phyloP scores from a whole-genome alignment of 1,284 basidiomycete species.

The Ceratobasidium sp. region DNA sequence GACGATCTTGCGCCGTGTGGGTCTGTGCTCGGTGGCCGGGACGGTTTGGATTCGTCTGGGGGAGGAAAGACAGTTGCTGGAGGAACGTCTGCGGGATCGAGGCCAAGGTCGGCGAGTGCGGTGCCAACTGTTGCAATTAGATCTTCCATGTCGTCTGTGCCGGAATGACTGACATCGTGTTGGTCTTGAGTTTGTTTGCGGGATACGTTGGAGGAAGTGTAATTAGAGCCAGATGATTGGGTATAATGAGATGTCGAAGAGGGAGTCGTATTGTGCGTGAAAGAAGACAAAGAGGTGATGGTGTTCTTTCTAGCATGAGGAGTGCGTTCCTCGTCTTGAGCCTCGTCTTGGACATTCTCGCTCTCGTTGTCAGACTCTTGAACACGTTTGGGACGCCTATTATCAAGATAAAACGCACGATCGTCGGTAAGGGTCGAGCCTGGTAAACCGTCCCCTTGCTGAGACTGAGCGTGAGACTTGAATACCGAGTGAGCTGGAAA shows the following conservation, averaged over 20 bases:
- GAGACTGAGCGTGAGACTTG: neutral
- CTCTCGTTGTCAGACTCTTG: constrained; percentile 10
- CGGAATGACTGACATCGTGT: neutral
- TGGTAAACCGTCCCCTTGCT: constrained; percentile 11
- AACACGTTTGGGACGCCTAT: constrained; percentile 4
- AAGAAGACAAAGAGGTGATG: constrained; percentile 30
- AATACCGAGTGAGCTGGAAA: constrained; percentile 42
- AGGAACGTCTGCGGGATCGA: constrained; percentile 39
- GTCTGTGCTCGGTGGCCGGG: constrained; percentile 2
- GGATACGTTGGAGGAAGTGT: constrained; percentile 24
- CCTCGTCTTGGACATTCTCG: constrained; percentile 3
- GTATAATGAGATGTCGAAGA: constrained; percentile 19
- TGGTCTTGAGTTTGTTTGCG: constrained; percentile 9
- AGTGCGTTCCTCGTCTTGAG: neutral
- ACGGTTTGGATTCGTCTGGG: constrained; percentile 36
- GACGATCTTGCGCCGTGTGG: constrained; percentile 4
- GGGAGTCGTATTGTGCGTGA: constrained; percentile 19
- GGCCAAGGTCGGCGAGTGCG: constrained; percentile 43
- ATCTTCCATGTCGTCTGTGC: constrained; percentile 42
- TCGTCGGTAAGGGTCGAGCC: neutral
- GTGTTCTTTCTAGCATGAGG: constrained; percentile 23
- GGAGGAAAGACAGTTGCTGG: constrained; percentile 33
- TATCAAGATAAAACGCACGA: constrained; percentile 21
- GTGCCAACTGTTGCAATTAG: constrained; percentile 46
- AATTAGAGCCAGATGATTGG: constrained; percentile 23